Percentiles rank a stretch among this genome's conserved stretches.
These are phyloP conservation scores for Phyllosticta citrichinensis DNA, from an alignment of 2,329 filamentous ascomycete genomes.

Conservation along the genomic window DNA sequence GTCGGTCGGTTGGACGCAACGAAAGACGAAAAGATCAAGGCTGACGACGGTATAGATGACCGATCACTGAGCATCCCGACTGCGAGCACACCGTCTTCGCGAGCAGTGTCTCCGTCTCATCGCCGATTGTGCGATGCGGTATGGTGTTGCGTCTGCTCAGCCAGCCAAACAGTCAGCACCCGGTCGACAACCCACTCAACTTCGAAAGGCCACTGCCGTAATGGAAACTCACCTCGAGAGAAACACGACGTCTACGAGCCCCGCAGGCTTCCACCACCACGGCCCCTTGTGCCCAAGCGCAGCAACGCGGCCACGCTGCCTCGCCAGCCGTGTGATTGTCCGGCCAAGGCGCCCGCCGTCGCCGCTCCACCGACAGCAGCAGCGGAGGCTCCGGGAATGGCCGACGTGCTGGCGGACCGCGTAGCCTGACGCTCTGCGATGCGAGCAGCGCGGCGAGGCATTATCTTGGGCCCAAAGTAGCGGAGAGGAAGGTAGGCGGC, in stretches of 20 bases:
- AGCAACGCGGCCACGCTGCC: constrained; percentile 4
- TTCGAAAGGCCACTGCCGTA: neutral
- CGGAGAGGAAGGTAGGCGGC: constrained; percentile 6
- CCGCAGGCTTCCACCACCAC: constrained; percentile 1
- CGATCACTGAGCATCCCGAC: neutral
- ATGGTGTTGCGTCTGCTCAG: neutral
- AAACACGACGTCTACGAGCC: neutral
- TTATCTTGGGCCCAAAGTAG: constrained; percentile 7
- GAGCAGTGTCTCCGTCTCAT: neutral
- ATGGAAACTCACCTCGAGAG: neutral
- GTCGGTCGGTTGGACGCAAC: neutral
- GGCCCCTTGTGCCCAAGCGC: constrained; percentile 7
- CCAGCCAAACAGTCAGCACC: neutral
- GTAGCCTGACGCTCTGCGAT: neutral
- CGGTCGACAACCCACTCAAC: neutral
- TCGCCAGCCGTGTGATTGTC: constrained; percentile 1
- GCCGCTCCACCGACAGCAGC: constrained; percentile 2
- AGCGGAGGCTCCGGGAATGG: neutral
- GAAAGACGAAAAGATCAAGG: neutral
- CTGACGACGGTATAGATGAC: neutral
- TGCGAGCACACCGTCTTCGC: neutral
- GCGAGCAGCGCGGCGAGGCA: constrained; percentile 7
- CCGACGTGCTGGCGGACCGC: neutral
- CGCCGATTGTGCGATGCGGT: neutral
- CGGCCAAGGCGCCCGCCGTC: neutral